phyloP scores from a whole-genome alignment of 495 filamentous ascomycete genomes.

The Oleoguttula mirabilis region DNA sequence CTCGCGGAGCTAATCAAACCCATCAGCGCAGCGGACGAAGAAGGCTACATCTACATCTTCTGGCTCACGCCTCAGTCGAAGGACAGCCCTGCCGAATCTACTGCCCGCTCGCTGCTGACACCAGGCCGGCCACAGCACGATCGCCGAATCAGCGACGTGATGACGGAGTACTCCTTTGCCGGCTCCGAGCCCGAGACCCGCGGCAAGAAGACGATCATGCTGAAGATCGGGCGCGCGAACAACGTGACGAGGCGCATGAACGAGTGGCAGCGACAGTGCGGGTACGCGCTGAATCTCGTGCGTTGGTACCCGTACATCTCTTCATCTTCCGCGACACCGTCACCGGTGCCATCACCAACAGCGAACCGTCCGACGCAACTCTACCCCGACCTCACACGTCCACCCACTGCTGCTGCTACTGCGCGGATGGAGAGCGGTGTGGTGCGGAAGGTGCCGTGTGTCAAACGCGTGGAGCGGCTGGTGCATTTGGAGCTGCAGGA shows the following conservation, averaged over 20 bases:
- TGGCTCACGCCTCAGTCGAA: constrained; percentile 50
- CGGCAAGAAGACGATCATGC: constrained; percentile 37
- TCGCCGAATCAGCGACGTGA: constrained; percentile 51
- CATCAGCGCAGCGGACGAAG: constrained; percentile 61
- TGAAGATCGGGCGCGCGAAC: constrained; percentile 84
- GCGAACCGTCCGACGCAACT: constrained; percentile 23
- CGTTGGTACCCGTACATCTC: constrained; percentile 82
- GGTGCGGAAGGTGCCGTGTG: constrained; percentile 61
- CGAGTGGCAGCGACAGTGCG: constrained; percentile 89
- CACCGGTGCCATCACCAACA: constrained; percentile 24
- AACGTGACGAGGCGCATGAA: constrained; percentile 87
- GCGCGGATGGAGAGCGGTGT: constrained; percentile 10
- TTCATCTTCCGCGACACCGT: constrained; percentile 30
- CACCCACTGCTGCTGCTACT: not conserved
- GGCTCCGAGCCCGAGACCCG: constrained; percentile 14
- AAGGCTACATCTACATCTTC: constrained; percentile 97
- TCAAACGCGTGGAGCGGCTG: constrained; percentile 76
- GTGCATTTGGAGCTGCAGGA: constrained; percentile 81
- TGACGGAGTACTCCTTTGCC: constrained; percentile 40
- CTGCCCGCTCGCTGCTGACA: constrained; percentile 48
- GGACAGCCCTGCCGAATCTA: constrained; percentile 38
- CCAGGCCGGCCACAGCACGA: constrained; percentile 31
- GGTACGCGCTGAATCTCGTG: constrained; percentile 70
- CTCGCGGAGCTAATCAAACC: constrained; percentile 73
- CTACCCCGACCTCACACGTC: constrained; percentile 15